These are phyloP conservation scores for Mallotus nudiflorus DNA, from an alignment of 345 rosid species.

Conservation along the genomic window DNA sequence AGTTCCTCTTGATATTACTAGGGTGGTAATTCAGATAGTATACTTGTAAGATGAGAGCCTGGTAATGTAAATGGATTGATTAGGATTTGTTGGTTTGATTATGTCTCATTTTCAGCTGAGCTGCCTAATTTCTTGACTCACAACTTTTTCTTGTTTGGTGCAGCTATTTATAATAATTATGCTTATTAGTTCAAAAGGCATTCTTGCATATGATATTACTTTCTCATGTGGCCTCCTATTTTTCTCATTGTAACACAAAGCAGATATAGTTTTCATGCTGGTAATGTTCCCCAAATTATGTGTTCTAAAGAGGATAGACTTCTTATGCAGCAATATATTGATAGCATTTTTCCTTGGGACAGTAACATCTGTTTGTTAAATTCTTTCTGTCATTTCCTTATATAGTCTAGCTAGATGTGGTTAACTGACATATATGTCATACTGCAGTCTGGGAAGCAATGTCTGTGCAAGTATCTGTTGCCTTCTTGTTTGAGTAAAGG, in stretches of 20 bases:
- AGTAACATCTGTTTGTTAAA: background rate
- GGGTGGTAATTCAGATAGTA: background rate
- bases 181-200: background rate
- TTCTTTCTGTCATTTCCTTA: background rate
- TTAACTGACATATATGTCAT: conserved; percentile 1
- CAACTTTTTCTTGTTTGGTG: background rate
- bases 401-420: background rate
- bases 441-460: conserved; percentile 83
- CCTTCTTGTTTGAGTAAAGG: conserved; percentile 59
- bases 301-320: background rate
- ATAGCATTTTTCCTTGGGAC: background rate
- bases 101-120: background rate
- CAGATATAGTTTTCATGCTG: background rate
- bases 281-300: background rate
- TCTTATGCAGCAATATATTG: background rate
- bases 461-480: conserved; percentile 75
- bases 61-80: background rate
- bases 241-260: background rate
- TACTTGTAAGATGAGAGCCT: background rate
- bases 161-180: background rate
- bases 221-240: no score
- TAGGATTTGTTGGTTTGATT: background rate
- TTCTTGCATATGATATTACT: background rate
- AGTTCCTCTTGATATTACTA: background rate
- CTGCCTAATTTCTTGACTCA: background rate